These are phyloP conservation scores for Saksenaea oblongispora DNA, from an alignment of 371 early-diverging fungal genomes.

Conservation along the genomic window DNA sequence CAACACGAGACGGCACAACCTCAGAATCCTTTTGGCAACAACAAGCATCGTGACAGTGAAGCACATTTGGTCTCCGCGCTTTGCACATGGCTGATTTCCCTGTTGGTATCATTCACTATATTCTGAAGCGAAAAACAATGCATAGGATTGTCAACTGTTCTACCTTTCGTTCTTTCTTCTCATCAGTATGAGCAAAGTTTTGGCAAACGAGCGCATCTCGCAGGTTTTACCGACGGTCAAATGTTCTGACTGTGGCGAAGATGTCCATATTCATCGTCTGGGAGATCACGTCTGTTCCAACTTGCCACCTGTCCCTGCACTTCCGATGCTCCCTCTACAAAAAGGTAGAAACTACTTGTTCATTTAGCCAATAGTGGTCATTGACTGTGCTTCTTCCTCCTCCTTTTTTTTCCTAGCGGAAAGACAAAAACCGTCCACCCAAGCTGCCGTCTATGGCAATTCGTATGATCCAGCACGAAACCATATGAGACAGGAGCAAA, in stretches of 20 bases:
- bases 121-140: not conserved
- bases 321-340: slow-evolving; percentile 42
- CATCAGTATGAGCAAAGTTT: slow-evolving; percentile 19
- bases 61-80: not conserved
- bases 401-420: slow-evolving; percentile 10
- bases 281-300: slow-evolving; percentile 62
- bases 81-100: slow-evolving; percentile 1
- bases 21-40: not conserved
- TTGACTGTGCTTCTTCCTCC: not conserved
- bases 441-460: not conserved
- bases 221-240: slow-evolving; percentile 63
- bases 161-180: slow-evolving; percentile 11
- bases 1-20: not conserved
- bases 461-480: not conserved
- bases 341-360: slow-evolving; percentile 23
- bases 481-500: slow-evolving; percentile 3
- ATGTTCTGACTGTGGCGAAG: slow-evolving; percentile 66
- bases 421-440: slow-evolving; percentile 1
- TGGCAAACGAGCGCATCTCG: slow-evolving; percentile 54
- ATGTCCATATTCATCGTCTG: slow-evolving; percentile 57
- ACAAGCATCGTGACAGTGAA: not conserved
- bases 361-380: not conserved
- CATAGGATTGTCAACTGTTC: not conserved
- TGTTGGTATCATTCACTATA: not conserved
- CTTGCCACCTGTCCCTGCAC: slow-evolving; percentile 56